Percentiles rank a stretch among this genome's conserved stretches.
Conservation (phyloP, 2,329 filamentous ascomycete genomes). For the Hortaea sp. region DNA sequence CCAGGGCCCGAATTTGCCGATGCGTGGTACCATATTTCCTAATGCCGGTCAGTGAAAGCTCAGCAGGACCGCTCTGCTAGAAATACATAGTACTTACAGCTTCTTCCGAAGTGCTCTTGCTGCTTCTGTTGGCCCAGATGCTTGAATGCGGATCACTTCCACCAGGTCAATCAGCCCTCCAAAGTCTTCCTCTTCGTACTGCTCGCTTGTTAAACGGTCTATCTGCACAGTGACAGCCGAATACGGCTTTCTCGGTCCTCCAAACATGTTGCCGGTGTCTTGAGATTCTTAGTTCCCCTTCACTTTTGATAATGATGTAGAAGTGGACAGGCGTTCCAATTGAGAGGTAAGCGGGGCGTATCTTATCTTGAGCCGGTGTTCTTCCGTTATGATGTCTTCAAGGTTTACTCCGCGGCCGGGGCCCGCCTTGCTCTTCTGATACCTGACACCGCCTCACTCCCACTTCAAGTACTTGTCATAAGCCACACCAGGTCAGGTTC, state of each 20-base stretch:
- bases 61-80: background rate
- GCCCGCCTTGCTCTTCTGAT: no score
- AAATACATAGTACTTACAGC: slow-evolving; percentile 44
- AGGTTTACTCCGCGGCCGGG: no score
- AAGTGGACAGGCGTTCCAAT: no score
- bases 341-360: no score
- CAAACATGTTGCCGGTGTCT: slow-evolving; percentile 1
- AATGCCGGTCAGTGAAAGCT: slow-evolving; percentile 1
- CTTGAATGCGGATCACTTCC: slow-evolving; percentile 84
- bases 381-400: no score
- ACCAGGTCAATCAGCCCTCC: slow-evolving; percentile 89
- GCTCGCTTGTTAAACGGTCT: slow-evolving; percentile 80
- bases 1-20: slow-evolving; percentile 78
- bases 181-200: slow-evolving; percentile 82
- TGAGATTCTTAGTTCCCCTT: background rate
- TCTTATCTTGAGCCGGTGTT: no score
- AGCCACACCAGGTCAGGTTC: no score
- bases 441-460: no score
- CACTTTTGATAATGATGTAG: background rate
- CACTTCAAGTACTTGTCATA: no score
- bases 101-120: slow-evolving; percentile 92
- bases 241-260: slow-evolving; percentile 61
- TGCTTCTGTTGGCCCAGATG: slow-evolving; percentile 76
- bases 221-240: slow-evolving; percentile 88
- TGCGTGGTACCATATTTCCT: slow-evolving; percentile 93